Evolutionary conservation across 2,329 filamentous ascomycete genomes (phyloP), one percentile per base, ranked within the genome.

Genomic region (Plectosphaerella cucumerina): DNA sequence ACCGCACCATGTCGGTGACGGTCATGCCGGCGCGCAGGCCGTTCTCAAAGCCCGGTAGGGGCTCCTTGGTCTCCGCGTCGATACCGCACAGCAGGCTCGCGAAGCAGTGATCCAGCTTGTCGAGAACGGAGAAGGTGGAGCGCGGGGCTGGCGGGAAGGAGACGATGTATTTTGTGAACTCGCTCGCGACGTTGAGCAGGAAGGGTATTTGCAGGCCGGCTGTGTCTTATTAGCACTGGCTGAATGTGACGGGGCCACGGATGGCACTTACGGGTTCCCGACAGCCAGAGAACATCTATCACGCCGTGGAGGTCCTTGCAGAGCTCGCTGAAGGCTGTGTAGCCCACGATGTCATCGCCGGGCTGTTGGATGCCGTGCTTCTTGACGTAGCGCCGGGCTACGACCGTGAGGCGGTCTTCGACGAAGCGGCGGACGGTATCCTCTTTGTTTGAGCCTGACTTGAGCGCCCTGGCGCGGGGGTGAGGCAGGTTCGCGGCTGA

Each of bases 91-190:
- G 64, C 10, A 97, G 72, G 52, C 86, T 89, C 2, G 88, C 82
- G 63, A 97, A 96, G 37, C 89, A 89, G 59, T 86, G 81, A 62
- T 97, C 93, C 18, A 97, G 73, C 67, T 95, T 97, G 44, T 78
- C 77, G 3, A 96, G 72, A 0, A 93, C 65, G 1, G 75, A 68
- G 60, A 97, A 91, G 0, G 88, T 87, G 1, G 83, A 70, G n/a
- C 73, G 75, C 0, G 88, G 84, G 1, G 81, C 74, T 3, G 87
- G 82, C 0, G 84, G 78, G 64, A 96, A 96, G 9, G 84, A 81
- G 4, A 83, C 74, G 3, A 96, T 77, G 65, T 88, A 91, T 17
- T 83, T 82, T 51, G 82, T 84, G 35, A 91, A 75, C 53, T 91
- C 77, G 48, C 87, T 80, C 1, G 90, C 89, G 45, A 96, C 73